phyloP scores from a whole-genome alignment of 805 yeast species.

The Ogataea wickerhamii region DNA sequence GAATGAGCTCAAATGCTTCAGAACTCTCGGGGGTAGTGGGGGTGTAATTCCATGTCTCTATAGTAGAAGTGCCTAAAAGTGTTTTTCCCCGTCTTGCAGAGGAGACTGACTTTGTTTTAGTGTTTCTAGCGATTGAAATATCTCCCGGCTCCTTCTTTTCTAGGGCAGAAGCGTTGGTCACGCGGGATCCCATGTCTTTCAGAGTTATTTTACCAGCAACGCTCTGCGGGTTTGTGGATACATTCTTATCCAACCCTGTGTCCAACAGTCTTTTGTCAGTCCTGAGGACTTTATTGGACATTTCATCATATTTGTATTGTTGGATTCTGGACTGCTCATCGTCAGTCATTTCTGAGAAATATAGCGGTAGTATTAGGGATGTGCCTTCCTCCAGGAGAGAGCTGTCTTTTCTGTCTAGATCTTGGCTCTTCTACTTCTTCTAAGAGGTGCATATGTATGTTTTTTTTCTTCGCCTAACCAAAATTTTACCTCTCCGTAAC shows the following conservation, averaged over 20 bases:
- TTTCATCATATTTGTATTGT: conserved; percentile 59
- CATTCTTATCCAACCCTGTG: conserved; percentile 37
- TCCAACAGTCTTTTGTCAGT: conserved; percentile 53
- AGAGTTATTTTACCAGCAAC: conserved; percentile 64
- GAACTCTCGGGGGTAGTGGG: conserved; percentile 58
- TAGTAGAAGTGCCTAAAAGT: conserved; percentile 30
- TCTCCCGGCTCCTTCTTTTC: conserved; percentile 14
- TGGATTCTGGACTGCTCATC: conserved; percentile 11
- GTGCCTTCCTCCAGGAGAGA: no score
- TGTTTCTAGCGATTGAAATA: conserved; percentile 8
- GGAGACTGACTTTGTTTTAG: conserved; percentile 9
- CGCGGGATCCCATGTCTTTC: conserved; percentile 58
- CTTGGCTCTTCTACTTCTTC: no score
- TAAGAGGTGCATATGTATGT: no score
- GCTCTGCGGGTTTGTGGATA: conserved; percentile 67
- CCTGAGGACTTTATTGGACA: conserved; percentile 72
- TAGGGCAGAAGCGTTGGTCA: conserved; percentile 16
- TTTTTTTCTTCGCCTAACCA: no score
- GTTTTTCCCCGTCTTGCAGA: conserved; percentile 20
- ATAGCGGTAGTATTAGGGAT: no score
- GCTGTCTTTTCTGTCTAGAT: no score
- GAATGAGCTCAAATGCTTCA: conserved; percentile 50
- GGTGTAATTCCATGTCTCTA: conserved; percentile 54
- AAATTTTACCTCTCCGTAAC: no score
- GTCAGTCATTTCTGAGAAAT: conserved; percentile 5